Evolutionary conservation across 2,329 filamentous ascomycete species (phyloP), one percentile per base, ranked within the genome.

Genomic region (Chalaropsis thielavioides): DNA sequence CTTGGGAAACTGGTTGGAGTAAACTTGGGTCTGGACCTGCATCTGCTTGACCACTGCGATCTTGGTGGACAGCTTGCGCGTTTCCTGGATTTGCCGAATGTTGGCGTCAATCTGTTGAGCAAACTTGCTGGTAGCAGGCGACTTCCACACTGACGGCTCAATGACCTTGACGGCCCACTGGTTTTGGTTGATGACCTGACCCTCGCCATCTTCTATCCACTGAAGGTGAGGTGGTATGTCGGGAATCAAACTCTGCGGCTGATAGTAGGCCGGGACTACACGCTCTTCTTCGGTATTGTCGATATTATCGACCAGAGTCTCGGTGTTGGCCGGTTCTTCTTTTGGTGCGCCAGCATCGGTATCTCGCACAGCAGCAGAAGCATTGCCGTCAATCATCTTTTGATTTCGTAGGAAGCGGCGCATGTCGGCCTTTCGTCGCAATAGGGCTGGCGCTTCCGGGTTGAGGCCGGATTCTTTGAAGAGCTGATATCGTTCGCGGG

Each of bases 31-130:
- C 74, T 99, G 94, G 64, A 97, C 84, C 76, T 99, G 94, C 94
- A 99, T 99, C 77, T 99, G 94, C 78, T 97, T 99, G 73, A 99
- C 94, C 68, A 99, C 90, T 61, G 90, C 87, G 73, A 99, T 96
- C 76, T 97, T 99, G 11, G 91, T 91, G 71, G 91, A 95, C 38
- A 99, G 82, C 73, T 96, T 97, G 70, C 94, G 83, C 0, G 94
- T 99, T 71, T 97, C 92, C 74, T 99, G 94, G 81, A 99, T 92
- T 72, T 96, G 92, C 67, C 85, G 84, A 75, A 97, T 90, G 70
- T 99, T 99, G 64, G 85, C 83, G 70, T 96, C 90, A 75, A 99
- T 87, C 72, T 87, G 92, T 70, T 84, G 84, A 1, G 88, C 80
- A 43, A 99, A 76, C 63, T 81, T 82, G 72, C 91, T 89, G 11